Base-by-base conservation (phyloP, 2,329 filamentous ascomycete genomes). In the Pochonia chlamydosporia region DNA sequence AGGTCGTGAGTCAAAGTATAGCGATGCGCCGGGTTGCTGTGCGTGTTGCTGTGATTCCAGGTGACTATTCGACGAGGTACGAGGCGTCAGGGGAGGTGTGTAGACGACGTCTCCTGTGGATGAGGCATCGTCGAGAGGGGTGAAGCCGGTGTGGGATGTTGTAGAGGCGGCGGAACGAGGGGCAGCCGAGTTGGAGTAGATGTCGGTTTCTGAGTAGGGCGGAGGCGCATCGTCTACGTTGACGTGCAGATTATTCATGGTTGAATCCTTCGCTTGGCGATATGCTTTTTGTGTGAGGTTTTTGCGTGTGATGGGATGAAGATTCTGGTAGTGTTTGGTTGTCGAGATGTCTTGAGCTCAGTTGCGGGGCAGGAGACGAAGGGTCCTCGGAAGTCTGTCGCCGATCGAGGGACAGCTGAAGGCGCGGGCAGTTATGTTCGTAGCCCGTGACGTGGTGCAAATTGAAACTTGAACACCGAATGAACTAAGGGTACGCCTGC, bases 131-230 rank as follows among this genome's bases (percentile, higher is more conserved):
- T 71, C 67, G 8, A 31, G 18, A 11, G 21, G 42, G 43, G 64
- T 59, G 43, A 57, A 13, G 20, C 23, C 48, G 50, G 52, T 60
- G 55, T 59, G 49, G 46, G 56, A 54, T 40, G 55, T 44, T 16
- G 44, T 13, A 16, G 35, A 43, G 10, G 57, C 11, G 46, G 52
- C 25, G 46, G 54, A 60, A 44, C 53, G 56, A 47, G 46, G 50
- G 47, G 54, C 56, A 25, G 65, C 65, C 3, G 73, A 63, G 43
- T 57, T 66, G 13, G 75, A 78, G 63, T 72, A 77, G 31, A 77
- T 70, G 58, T 81, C 78, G 14, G 74, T 79, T 59, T 79, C 77
- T 33, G 72, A 72, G 55, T 82, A 82, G 5, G 79, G 78, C 4
- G 77, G 76, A 36, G 77, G 78, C 7, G 62, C 58, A 49, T 75